These are phyloP conservation scores for Babesia sp. DNA, from an alignment of 169 alveolate genomes.

Conservation along the genomic window DNA sequence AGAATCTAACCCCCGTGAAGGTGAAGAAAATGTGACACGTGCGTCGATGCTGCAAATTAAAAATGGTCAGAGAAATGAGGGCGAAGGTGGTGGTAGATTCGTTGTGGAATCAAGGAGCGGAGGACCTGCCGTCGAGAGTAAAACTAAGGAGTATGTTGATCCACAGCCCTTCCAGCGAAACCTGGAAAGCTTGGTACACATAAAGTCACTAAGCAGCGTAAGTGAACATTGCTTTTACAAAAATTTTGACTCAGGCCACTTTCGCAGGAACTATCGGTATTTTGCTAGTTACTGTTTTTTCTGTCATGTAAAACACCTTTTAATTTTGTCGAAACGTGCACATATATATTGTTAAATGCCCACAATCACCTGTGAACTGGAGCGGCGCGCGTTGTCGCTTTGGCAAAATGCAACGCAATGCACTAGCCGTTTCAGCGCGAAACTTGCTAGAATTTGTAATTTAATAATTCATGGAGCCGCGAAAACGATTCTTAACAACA, in stretches of 20 bases:
- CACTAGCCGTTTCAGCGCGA: not conserved
- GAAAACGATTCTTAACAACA: not conserved
- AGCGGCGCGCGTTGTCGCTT: constrained; percentile 26
- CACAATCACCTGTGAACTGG: not conserved
- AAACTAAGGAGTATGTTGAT: constrained; percentile 6
- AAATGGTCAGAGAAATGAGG: not conserved
- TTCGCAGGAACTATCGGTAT: constrained; percentile 11
- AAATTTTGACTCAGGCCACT: constrained; percentile 9
- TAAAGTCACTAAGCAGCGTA: constrained; percentile 25
- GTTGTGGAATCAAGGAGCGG: constrained; percentile 9
- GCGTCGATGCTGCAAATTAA: constrained; percentile 4
- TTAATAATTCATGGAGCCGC: not conserved
- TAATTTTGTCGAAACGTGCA: not conserved
- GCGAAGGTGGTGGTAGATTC: not conserved
- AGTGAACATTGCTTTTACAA: not conserved
- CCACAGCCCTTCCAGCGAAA: constrained; percentile 11
- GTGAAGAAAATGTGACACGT: not conserved
- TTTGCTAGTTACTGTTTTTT: not conserved
- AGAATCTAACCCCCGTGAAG: not conserved
- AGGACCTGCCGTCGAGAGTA: not conserved
- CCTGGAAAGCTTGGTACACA: not conserved
- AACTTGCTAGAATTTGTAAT: not conserved
- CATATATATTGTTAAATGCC: not conserved
- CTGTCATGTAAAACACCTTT: not conserved
- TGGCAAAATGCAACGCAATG: constrained; percentile 9